Evolutionary conservation across 345 rosid genomes (phyloP).

Genomic region (Murraya koenigii): DNA sequence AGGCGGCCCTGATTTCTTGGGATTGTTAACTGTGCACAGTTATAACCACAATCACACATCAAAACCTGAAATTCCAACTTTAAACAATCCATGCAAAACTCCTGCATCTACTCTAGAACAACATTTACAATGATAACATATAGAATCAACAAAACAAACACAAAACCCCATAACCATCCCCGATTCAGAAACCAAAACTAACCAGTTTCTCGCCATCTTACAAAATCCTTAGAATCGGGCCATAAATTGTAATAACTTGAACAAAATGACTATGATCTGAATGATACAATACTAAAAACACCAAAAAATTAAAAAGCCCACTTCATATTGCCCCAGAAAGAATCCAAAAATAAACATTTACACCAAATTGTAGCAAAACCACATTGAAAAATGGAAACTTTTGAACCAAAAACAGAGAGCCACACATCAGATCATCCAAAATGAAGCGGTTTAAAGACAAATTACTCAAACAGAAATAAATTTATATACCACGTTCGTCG

Average conservation of each 20-base stretch:
- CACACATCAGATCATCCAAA: not conserved
- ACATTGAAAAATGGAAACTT: not conserved
- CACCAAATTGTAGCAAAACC: not conserved
- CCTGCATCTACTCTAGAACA: not conserved
- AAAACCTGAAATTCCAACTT: not conserved
- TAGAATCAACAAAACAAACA: not conserved
- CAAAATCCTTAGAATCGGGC: not conserved
- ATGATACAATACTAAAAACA: not conserved
- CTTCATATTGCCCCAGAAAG: not conserved
- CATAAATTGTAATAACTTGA: not conserved
- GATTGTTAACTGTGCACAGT: conserved; percentile 72
- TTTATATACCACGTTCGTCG: conserved; percentile 75
- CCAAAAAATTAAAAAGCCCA: not conserved
- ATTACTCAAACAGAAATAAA: not conserved
- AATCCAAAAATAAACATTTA: not conserved
- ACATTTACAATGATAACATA: not conserved
- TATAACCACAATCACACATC: conserved; percentile 15
- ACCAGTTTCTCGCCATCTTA: not conserved
- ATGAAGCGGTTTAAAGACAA: too few relatives aligned
- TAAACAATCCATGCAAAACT: not conserved
- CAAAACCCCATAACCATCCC: not conserved
- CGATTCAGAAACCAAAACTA: not conserved
- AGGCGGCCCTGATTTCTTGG: conserved; percentile 73
- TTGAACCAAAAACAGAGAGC: not conserved
- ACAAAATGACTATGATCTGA: not conserved